Evolutionary conservation across 140 eudicot genomes (phyloP).

Genomic region (Cichorium intybus): DNA sequence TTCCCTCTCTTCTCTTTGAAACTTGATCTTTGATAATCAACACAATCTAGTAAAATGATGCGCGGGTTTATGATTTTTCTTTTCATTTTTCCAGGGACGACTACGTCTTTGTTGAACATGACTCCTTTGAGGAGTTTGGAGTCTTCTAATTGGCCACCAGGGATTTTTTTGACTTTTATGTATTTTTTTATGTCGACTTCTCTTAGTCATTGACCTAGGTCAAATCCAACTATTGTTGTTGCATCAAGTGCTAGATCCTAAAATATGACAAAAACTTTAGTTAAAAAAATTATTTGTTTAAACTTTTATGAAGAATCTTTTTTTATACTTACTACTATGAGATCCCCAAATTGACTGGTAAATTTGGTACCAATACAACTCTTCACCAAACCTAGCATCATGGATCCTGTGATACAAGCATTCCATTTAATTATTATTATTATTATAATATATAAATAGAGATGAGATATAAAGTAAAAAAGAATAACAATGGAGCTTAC

Average conservation of each 20-base stretch:
- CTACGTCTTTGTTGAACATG: slow-evolving; percentile 58
- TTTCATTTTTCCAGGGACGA: slow-evolving; percentile 51
- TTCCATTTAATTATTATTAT: not conserved
- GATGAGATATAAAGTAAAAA: slow-evolving; percentile 1
- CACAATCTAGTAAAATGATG: slow-evolving; percentile 49
- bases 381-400: slow-evolving; percentile 78
- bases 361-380: slow-evolving; percentile 94
- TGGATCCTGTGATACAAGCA: slow-evolving; percentile 49
- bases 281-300: too few relatives aligned
- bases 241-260: slow-evolving; percentile 90
- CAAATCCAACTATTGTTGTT: slow-evolving; percentile 76
- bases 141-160: slow-evolving; percentile 88
- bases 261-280: not conserved
- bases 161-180: slow-evolving; percentile 76
- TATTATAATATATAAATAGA: not conserved
- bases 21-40: too few relatives aligned
- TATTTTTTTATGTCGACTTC: slow-evolving; percentile 89
- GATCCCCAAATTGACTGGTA: slow-evolving; percentile 92
- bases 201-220: slow-evolving; percentile 74
- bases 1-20: too few relatives aligned
- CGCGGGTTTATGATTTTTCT: slow-evolving; percentile 43
- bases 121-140: slow-evolving; percentile 77
- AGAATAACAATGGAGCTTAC: slow-evolving; percentile 38
- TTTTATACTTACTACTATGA: slow-evolving; percentile 87
- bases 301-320: too few relatives aligned